These are phyloP conservation scores for Zelopaecilomyces penicillatus DNA, from an alignment of 2,329 filamentous ascomycete genomes.

Conservation along the genomic window DNA sequence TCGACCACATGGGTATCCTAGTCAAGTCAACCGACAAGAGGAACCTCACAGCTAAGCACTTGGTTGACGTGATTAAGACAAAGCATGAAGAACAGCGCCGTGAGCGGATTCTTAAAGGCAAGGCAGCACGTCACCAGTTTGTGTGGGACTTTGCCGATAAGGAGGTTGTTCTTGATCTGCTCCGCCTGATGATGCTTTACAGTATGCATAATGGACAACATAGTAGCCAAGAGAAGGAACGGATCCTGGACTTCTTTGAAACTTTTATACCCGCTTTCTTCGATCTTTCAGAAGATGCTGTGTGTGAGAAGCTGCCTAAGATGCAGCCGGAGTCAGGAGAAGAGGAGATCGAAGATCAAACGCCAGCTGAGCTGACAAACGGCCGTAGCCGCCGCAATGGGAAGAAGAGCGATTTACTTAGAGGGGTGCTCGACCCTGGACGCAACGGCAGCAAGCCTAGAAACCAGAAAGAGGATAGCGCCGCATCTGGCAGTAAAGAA, in stretches of 20 bases:
- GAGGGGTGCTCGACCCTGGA: constrained; percentile 73
- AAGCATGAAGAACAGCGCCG: constrained; percentile 87
- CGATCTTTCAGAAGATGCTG: constrained; percentile 61
- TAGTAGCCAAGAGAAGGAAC: constrained; percentile 63
- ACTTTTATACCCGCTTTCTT: constrained; percentile 71
- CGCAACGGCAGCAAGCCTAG: constrained; percentile 63
- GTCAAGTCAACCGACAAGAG: constrained; percentile 87
- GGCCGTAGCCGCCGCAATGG: constrained; percentile 60
- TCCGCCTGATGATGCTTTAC: constrained; percentile 56
- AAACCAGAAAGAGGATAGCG: constrained; percentile 70
- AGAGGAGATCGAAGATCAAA: constrained; percentile 67
- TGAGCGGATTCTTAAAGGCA: constrained; percentile 53
- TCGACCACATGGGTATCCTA: constrained; percentile 92
- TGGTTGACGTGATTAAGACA: constrained; percentile 83
- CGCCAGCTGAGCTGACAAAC: constrained; percentile 63
- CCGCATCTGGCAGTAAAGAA: constrained; percentile 73
- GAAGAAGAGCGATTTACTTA: constrained; percentile 73
- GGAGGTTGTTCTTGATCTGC: constrained; percentile 54
- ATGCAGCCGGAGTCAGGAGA: constrained; percentile 63
- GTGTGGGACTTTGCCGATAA: constrained; percentile 65
- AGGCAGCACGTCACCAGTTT: constrained; percentile 63
- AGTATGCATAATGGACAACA: constrained; percentile 62
- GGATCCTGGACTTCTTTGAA: constrained; percentile 67
- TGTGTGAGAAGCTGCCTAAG: constrained; percentile 58
- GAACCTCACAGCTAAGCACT: constrained; percentile 79